phyloP scores from a whole-genome alignment of 345 rosid genomes.

The Salix arbutifolia region DNA sequence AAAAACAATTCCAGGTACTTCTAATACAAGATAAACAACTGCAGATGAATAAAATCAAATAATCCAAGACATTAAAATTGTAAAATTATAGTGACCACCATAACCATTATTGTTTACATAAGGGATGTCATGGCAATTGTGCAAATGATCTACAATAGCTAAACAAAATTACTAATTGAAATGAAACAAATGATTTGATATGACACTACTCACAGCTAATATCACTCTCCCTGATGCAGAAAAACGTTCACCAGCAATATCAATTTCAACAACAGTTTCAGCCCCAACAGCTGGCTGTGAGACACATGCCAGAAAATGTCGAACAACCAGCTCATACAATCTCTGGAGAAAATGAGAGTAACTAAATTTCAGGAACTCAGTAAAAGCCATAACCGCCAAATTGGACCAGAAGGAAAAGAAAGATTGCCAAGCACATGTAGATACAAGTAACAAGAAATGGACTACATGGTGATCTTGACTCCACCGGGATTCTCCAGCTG shows the following conservation, averaged over 20 bases:
- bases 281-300: constrained; percentile 97
- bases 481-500: constrained; percentile 79
- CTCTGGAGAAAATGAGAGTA: constrained; percentile 42
- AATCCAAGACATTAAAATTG: no score
- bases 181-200: background rate
- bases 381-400: background rate
- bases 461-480: constrained; percentile 85
- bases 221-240: constrained; percentile 87
- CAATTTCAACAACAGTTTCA: constrained; percentile 92
- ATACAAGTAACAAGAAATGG: background rate
- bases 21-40: no score
- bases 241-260: constrained; percentile 85
- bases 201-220: constrained; percentile 61
- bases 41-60: no score
- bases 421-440: background rate
- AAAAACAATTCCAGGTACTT: no score
- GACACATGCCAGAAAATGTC: constrained; percentile 95
- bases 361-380: constrained; percentile 5
- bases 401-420: background rate
- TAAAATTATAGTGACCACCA: no score
- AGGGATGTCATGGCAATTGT: no score
- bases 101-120: no score
- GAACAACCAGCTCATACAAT: constrained; percentile 91
- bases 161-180: background rate
- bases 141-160: background rate